These are phyloP conservation scores for Metschnikowia sp. DNA, from an alignment of 805 yeast genomes.

Conservation along the genomic window DNA sequence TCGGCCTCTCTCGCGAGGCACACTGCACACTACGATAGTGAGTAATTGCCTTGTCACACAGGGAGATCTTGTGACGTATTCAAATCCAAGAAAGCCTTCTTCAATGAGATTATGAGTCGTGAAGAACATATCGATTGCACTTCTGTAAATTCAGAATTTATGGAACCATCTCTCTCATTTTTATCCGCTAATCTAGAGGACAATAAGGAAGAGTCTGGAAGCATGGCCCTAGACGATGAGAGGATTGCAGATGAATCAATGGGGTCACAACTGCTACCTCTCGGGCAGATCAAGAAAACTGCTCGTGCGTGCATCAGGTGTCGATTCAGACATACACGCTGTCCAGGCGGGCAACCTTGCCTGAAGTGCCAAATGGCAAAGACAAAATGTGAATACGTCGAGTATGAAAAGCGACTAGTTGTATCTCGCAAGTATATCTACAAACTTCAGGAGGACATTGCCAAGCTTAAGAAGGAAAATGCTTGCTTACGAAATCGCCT, in stretches of 20 bases:
- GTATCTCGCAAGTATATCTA: constrained; percentile 69
- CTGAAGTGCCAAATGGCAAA: constrained; percentile 54
- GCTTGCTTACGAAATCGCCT: constrained; percentile 48
- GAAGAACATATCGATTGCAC: not conserved
- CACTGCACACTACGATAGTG: too few species aligned
- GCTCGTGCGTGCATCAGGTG: constrained; percentile 60
- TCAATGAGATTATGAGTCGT: not conserved
- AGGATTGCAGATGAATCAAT: constrained; percentile 1
- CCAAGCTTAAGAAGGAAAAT: constrained; percentile 63
- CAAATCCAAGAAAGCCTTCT: too few species aligned
- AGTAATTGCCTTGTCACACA: too few species aligned
- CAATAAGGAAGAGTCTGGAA: constrained; percentile 1
- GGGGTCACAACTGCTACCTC: constrained; percentile 1
- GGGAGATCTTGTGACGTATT: too few species aligned
- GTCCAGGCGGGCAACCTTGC: constrained; percentile 79
- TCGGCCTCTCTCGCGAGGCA: too few species aligned
- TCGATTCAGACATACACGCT: constrained; percentile 66
- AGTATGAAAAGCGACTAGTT: constrained; percentile 68
- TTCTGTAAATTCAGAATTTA: not conserved
- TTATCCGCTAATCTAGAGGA: not conserved
- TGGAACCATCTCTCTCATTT: not conserved
- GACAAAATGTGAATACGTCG: constrained; percentile 64
- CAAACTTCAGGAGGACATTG: constrained; percentile 64
- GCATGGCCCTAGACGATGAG: constrained; percentile 7
- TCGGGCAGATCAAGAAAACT: constrained; percentile 26